Evolutionary conservation across 2,329 filamentous ascomycete genomes (phyloP), one percentile per base, ranked within the genome.

Genomic region (Leptographium procerum): DNA sequence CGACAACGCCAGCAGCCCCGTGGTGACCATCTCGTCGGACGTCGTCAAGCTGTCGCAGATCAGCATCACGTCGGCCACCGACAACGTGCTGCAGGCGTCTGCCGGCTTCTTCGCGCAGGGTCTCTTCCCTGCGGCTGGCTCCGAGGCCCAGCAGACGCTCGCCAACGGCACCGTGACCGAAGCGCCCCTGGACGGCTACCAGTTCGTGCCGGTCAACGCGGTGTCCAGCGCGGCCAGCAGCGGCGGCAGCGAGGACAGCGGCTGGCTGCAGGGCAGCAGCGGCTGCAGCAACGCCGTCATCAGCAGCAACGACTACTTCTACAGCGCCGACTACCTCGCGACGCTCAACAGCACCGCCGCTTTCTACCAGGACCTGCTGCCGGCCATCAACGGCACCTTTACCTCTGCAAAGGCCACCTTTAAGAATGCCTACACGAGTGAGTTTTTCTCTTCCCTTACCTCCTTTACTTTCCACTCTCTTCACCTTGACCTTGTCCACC

Each of bases 81-180:
- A 95, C 70, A 79, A 78, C 45, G 89, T 96, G 22, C 80, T 96
- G 33, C 86, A 91, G 69, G 88, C 82, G 72, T 92, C 89, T 2
- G 89, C 89, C 60, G 77, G 81, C 52, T 87, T 83, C 34, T 96
- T 95, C 74, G 73, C 92, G 33, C 91, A 96, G 73, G 90, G 85
- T 33, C 77, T 96, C 24, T 96, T 96, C 69, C 91, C 91, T 11
- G 89, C 91, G 1, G 82, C 85, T 1, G 83, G 83, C 59, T 62
- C 69, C 16, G 68, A 71, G 7, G 76, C 78, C 11, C 72, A 77
- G 40, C 78, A 88, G 71, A 83, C 75, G 2, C 80, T 96, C 47
- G 82, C 82, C 65, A 91, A 95, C 70, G 87, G 87, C 55, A 81
- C 81, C 26, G 75, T 72, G 4, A 75, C 91, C 14, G 73, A 83